Evolutionary conservation across 2,329 filamentous ascomycete genomes (phyloP).

Genomic region (Raffaelea ambrosiae): DNA sequence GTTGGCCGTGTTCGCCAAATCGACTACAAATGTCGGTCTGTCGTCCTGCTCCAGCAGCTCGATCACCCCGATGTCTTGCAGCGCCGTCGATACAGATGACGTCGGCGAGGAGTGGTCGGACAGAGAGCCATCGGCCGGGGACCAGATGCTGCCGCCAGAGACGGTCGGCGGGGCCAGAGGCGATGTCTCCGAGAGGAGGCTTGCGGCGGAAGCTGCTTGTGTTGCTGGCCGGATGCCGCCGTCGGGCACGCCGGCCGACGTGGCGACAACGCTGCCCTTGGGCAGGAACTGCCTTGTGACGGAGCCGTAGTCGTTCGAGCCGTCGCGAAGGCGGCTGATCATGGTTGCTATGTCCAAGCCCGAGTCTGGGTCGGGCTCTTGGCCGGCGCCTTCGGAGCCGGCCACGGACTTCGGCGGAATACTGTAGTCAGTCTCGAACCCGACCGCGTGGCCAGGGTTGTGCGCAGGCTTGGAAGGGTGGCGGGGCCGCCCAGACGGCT

Average conservation of each 20-base stretch:
- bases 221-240: constrained; percentile 28
- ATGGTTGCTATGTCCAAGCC: constrained; percentile 31
- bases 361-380: background rate
- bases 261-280: constrained; percentile 39
- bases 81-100: constrained; percentile 41
- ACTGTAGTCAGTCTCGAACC: background rate
- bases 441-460: too few species aligned
- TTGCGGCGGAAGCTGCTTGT: background rate
- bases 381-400: background rate
- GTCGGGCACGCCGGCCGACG: constrained; percentile 30
- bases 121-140: constrained; percentile 19
- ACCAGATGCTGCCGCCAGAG: background rate
- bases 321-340: constrained; percentile 36
- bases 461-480: background rate
- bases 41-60: constrained; percentile 72
- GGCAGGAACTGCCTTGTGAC: constrained; percentile 49
- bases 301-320: constrained; percentile 22
- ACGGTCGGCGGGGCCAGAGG: background rate
- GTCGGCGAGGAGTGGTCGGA: constrained; percentile 18
- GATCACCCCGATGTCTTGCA: constrained; percentile 57
- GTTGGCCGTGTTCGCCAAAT: constrained; percentile 52
- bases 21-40: constrained; percentile 67
- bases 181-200: background rate
- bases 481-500: too few species aligned
- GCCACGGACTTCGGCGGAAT: background rate